phyloP scores from a whole-genome alignment of 345 rosid genomes.

The Erucastrum elatum region DNA sequence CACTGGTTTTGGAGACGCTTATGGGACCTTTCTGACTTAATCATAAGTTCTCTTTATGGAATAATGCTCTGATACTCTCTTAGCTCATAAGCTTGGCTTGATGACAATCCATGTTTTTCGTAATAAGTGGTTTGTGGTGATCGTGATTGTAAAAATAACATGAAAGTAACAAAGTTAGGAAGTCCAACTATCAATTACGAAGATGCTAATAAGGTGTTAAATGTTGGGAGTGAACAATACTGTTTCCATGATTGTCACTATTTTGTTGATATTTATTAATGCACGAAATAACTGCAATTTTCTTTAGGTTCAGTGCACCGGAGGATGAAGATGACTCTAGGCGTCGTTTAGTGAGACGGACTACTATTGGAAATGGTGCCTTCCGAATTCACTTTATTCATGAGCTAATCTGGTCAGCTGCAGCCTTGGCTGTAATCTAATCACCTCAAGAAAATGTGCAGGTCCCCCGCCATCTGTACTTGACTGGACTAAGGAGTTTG shows the following conservation, averaged over 20 bases:
- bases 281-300: slow-evolving; percentile 4
- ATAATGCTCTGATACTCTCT: background rate
- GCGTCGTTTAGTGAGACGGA: slow-evolving; percentile 64
- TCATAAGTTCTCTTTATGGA: background rate
- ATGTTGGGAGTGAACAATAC: slow-evolving; percentile 6
- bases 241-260: background rate
- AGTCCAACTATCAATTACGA: background rate
- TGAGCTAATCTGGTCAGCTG: slow-evolving; percentile 18
- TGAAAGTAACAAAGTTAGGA: background rate
- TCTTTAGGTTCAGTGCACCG: slow-evolving; percentile 77
- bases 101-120: slow-evolving; percentile 1
- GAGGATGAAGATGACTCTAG: slow-evolving; percentile 79
- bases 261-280: background rate
- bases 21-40: background rate
- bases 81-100: slow-evolving; percentile 2
- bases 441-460: slow-evolving; percentile 42
- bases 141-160: background rate
- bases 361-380: slow-evolving; percentile 91
- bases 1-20: slow-evolving; percentile 4
- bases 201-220: slow-evolving; percentile 1
- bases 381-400: background rate
- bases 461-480: slow-evolving; percentile 82
- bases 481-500: slow-evolving; percentile 93
- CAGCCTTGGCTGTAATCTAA: slow-evolving; percentile 24
- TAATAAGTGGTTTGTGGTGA: slow-evolving; percentile 11